phyloP scores from a whole-genome alignment of 1,139 yeast genomes.

The Taphrina pruni region DNA sequence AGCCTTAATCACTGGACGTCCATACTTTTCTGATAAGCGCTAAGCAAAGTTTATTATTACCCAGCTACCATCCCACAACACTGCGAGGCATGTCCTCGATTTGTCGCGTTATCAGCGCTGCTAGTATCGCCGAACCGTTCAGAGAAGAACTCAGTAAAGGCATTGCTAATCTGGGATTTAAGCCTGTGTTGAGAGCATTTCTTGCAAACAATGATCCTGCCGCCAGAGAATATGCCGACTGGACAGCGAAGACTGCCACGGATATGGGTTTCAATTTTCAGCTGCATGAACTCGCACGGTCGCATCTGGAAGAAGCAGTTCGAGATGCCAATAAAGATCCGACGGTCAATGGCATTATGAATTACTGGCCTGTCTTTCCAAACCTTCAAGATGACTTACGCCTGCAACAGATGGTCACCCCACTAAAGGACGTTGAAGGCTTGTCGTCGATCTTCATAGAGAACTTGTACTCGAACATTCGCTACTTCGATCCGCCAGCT shows the following conservation, averaged over 20 bases:
- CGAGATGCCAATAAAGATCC: slow-evolving; percentile 81
- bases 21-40: too few species aligned
- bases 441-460: slow-evolving; percentile 87
- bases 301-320: slow-evolving; percentile 81
- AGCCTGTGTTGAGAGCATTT: slow-evolving; percentile 69
- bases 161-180: slow-evolving; percentile 8
- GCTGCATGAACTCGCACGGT: slow-evolving; percentile 73
- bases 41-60: too few species aligned
- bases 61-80: neutral
- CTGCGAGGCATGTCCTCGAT: slow-evolving; percentile 5
- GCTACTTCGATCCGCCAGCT: slow-evolving; percentile 73
- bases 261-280: slow-evolving; percentile 85
- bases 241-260: slow-evolving; percentile 92
- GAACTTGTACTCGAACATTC: slow-evolving; percentile 88
- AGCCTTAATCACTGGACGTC: too few species aligned
- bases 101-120: slow-evolving; percentile 39
- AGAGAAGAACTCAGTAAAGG: slow-evolving; percentile 21
- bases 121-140: slow-evolving; percentile 40
- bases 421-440: slow-evolving; percentile 95
- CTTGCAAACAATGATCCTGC: slow-evolving; percentile 94
- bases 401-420: slow-evolving; percentile 82
- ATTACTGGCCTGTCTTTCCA: slow-evolving; percentile 90
- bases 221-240: slow-evolving; percentile 89
- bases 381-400: slow-evolving; percentile 95
- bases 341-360: slow-evolving; percentile 87